Conservation (phyloP, 2,329 filamentous ascomycete genomes). For the Basipetospora chlamydospora region DNA sequence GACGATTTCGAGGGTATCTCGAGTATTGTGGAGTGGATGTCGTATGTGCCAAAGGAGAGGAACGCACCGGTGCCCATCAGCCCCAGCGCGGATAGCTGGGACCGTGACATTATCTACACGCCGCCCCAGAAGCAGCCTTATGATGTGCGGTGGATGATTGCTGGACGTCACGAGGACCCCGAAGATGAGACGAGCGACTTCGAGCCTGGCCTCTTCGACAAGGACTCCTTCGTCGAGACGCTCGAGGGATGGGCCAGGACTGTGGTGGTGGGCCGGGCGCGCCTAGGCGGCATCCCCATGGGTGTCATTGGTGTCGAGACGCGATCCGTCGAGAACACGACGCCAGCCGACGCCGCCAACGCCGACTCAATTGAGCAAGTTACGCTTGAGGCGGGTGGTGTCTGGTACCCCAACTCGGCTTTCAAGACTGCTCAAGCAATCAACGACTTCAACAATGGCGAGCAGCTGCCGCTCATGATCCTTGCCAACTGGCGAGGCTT, state of each 20-base stretch:
- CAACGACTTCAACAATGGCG: conserved; percentile 97
- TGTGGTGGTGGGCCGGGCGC: conserved; percentile 90
- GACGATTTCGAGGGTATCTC: conserved; percentile 97
- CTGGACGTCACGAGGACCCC: conserved; percentile 40
- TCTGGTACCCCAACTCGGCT: conserved; percentile 99
- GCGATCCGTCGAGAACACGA: conserved; percentile 90
- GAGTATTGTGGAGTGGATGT: conserved; percentile 97
- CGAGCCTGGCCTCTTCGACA: conserved; percentile 86
- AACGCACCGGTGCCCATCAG: conserved; percentile 85
- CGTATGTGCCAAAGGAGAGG: conserved; percentile 92
- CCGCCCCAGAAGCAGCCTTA: conserved; percentile 72
- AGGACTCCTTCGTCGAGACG: conserved; percentile 89
- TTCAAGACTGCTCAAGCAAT: conserved; percentile 99
- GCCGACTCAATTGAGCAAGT: conserved; percentile 97
- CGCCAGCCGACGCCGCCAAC: conserved; percentile 91
- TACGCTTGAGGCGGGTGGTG: conserved; percentile 86
- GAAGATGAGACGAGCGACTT: conserved; percentile 58
- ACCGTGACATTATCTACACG: conserved; percentile 79
- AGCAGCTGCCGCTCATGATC: conserved; percentile 97
- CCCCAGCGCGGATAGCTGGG: conserved; percentile 74
- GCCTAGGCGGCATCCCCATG: conserved; percentile 91
- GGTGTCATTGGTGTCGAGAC: conserved; percentile 97
- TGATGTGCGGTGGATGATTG: conserved; percentile 89
- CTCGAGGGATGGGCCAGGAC: conserved; percentile 96
- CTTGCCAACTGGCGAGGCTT: conserved; percentile 99